phyloP scores from a whole-genome alignment of 192 early-diverging fungal genomes.

The Backusella liffmaniae region DNA sequence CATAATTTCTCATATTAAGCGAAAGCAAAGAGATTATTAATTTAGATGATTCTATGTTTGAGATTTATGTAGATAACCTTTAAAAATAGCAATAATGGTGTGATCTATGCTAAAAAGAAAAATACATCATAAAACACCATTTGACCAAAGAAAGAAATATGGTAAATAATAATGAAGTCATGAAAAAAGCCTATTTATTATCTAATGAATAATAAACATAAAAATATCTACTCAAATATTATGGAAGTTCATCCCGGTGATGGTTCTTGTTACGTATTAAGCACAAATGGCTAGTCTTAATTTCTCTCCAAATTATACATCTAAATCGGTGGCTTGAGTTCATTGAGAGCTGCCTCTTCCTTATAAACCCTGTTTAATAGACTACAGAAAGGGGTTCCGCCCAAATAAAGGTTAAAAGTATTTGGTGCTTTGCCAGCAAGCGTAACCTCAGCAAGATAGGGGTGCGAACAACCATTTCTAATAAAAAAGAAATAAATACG shows the following conservation, averaged over 20 bases:
- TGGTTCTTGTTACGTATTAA: conserved; percentile 72
- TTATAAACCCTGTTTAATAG: conserved; percentile 88
- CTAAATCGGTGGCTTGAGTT: conserved; percentile 74
- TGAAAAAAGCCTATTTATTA: neutral
- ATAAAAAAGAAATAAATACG: conserved; percentile 19
- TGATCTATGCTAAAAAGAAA: neutral
- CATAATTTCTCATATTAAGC: neutral
- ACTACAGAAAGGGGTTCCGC: conserved; percentile 80
- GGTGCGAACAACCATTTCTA: conserved; percentile 89
- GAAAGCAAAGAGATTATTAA: neutral
- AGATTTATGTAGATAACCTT: neutral
- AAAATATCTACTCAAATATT: conserved; percentile 19
- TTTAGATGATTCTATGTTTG: neutral
- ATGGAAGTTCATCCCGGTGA: conserved; percentile 74
- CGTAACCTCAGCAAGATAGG: conserved; percentile 90
- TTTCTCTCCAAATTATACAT: conserved; percentile 68
- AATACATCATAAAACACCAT: neutral
- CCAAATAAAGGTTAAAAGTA: conserved; percentile 92
- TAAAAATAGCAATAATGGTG: neutral
- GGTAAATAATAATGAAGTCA: neutral
- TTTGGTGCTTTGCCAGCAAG: conserved; percentile 93
- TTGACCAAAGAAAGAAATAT: neutral
- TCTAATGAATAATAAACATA: neutral
- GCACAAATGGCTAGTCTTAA: conserved; percentile 75
- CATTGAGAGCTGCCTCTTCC: conserved; percentile 82